A percentile compares a stretch with the other conserved stretches of the same genome.
Evolutionary conservation across 139 green algal species (phyloP).

Genomic region (Asterochloris sp.): DNA sequence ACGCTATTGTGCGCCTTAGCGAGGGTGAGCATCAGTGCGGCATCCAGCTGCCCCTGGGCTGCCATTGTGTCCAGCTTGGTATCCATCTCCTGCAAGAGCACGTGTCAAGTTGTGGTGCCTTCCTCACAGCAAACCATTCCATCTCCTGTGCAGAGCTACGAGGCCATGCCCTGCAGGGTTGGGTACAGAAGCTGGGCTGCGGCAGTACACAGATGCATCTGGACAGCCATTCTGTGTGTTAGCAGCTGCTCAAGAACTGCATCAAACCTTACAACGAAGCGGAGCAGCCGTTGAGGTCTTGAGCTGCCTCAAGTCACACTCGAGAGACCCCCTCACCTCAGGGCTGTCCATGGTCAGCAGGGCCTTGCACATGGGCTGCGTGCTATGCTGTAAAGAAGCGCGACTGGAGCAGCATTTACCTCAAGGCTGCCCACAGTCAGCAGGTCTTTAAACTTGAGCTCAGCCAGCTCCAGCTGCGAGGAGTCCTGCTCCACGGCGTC

Average conservation of each 20-base stretch:
- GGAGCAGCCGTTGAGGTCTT: not conserved
- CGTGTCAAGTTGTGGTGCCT: not conserved
- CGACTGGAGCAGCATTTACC: not conserved
- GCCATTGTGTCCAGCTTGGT: conserved; percentile 72
- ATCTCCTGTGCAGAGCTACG: not conserved
- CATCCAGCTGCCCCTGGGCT: conserved; percentile 49
- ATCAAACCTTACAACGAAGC: not conserved
- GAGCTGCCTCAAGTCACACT: not conserved
- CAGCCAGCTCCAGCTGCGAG: conserved; percentile 37
- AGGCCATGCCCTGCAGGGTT: not conserved
- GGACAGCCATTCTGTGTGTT: not conserved
- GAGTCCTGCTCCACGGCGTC: conserved; percentile 40
- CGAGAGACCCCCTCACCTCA: not conserved
- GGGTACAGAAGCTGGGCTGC: not conserved
- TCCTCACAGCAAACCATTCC: conserved; percentile 18
- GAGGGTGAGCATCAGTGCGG: conserved; percentile 78
- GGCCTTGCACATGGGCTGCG: not conserved
- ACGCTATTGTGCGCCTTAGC: conserved; percentile 70
- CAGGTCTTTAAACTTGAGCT: conserved; percentile 32
- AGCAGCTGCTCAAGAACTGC: not conserved
- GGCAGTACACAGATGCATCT: not conserved
- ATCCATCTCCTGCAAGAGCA: conserved; percentile 52
- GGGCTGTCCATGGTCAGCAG: not conserved
- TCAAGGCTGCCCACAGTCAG: conserved; percentile 17
- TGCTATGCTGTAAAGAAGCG: not conserved